A percentile compares a stretch with the other conserved stretches of the same genome.
phyloP scores from a whole-genome alignment of 31 red algal genomes.

The Odonthalia washingtoniensis region DNA sequence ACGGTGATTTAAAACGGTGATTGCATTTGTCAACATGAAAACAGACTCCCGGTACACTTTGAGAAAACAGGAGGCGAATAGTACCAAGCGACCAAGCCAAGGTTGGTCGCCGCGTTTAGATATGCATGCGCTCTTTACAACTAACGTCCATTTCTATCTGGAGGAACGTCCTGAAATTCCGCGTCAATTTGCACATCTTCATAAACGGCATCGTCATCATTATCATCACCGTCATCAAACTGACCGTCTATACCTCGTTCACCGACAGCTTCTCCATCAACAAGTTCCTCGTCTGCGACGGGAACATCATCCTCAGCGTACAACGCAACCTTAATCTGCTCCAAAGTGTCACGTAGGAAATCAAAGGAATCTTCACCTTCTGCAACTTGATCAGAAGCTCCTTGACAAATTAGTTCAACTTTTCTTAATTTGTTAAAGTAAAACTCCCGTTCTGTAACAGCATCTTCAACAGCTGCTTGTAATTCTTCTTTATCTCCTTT shows the following conservation, averaged over 20 bases:
- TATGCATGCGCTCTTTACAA: too few relatives aligned
- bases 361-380: conserved; percentile 19
- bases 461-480: conserved; percentile 48
- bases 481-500: conserved; percentile 69
- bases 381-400: conserved; percentile 46
- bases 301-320: conserved; percentile 70
- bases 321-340: conserved; percentile 56
- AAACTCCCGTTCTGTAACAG: conserved; percentile 84
- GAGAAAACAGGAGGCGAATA: too few relatives aligned
- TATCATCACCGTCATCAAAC: background rate
- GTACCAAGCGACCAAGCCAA: too few relatives aligned
- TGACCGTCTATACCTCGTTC: background rate
- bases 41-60: too few relatives aligned
- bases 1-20: too few relatives aligned
- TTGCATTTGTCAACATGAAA: too few relatives aligned
- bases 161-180: too few relatives aligned
- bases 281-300: background rate
- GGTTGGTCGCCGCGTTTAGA: too few relatives aligned
- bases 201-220: background rate
- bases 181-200: too few relatives aligned
- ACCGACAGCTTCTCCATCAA: conserved; percentile 36
- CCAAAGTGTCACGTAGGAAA: conserved; percentile 8
- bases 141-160: too few relatives aligned
- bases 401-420: conserved; percentile 86
- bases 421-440: conserved; percentile 94